Base-by-base conservation (phyloP, 2,329 filamentous ascomycete species). In the Colletotrichum viniferum region DNA sequence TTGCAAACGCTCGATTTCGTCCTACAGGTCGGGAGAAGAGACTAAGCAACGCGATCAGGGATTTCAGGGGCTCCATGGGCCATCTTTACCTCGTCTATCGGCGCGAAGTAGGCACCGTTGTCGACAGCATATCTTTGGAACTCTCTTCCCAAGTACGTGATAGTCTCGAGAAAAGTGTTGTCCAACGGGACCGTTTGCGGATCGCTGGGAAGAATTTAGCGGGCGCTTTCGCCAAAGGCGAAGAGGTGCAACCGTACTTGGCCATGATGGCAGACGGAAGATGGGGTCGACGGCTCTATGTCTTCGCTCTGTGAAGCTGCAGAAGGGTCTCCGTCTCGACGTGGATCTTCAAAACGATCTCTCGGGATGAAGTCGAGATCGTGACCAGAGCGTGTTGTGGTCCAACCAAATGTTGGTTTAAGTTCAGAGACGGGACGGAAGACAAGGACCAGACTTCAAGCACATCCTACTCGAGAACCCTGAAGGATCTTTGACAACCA, bases 121-220 rank as follows among this genome's bases (percentile, higher is more conserved):
- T 92, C 88, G 69, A 95, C 82, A 24, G 93, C 89, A 84, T 93
- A 92, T 80, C 89, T 88, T 78, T 95, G 94, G 81, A 92, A 95
- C 62, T 89, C 87, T 81, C 94, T 89, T 76, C 91, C 92, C 81
- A 92, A 87, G 78, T 92, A 86, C 18, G 87, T 86, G 74, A 93
- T 84, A 7, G 90, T 92, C 79, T 93, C 89, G 78, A 90, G 85
- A 80, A 90, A 91, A 60, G 85, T 84, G 70, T 89, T 88, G 82
- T 93, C 92, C 78, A 94, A 84, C 78, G 87, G 86, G 74, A 85
- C 86, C 65, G 86, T 90, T 77, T 85, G 85, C 77, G 82, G 81
- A 79, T 87, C 86, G 78, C 89, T 91, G 80, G 32, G n/a, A 55
- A 73, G 56, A 74, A 67, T 43, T 83, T 79, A 83, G 81, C 73